phyloP scores from a whole-genome alignment of 2,329 filamentous ascomycete species.

The Monilinia fructicola region DNA sequence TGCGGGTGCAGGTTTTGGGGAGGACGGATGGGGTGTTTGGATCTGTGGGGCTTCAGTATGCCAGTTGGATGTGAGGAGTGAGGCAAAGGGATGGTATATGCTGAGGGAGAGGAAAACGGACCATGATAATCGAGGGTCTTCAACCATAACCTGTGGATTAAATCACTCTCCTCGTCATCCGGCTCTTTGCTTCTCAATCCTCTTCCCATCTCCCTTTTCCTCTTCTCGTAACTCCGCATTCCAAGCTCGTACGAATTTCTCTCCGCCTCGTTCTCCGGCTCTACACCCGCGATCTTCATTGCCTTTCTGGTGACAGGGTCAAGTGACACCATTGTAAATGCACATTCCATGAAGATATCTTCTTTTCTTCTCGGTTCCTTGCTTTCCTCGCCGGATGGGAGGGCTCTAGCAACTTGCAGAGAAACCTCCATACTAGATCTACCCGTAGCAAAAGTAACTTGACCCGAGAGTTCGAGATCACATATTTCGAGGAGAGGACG shows the following conservation, averaged over 20 bases:
- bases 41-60: conserved; percentile 40
- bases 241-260: conserved; percentile 60
- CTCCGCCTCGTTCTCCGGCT: conserved; percentile 62
- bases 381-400: conserved; percentile 41
- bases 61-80: not conserved
- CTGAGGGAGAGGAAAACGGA: not conserved
- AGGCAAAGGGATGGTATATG: not conserved
- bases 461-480: conserved; percentile 62
- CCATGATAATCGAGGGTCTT: conserved; percentile 59
- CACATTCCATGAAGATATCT: conserved; percentile 68
- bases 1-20: conserved; percentile 59
- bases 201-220: conserved; percentile 59
- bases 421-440: conserved; percentile 69
- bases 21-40: conserved; percentile 54
- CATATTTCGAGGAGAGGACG: conserved; percentile 66
- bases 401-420: conserved; percentile 63
- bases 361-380: conserved; percentile 54
- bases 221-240: conserved; percentile 63
- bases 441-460: conserved; percentile 60
- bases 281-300: conserved; percentile 58
- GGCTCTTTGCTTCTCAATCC: conserved; percentile 64
- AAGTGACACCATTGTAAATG: conserved; percentile 72
- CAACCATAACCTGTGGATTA: conserved; percentile 71
- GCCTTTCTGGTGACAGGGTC: conserved; percentile 67
- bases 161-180: conserved; percentile 65